Evolutionary conservation across 2,329 filamentous ascomycete genomes (phyloP).

Genomic region (Aaosphaeria arxii): DNA sequence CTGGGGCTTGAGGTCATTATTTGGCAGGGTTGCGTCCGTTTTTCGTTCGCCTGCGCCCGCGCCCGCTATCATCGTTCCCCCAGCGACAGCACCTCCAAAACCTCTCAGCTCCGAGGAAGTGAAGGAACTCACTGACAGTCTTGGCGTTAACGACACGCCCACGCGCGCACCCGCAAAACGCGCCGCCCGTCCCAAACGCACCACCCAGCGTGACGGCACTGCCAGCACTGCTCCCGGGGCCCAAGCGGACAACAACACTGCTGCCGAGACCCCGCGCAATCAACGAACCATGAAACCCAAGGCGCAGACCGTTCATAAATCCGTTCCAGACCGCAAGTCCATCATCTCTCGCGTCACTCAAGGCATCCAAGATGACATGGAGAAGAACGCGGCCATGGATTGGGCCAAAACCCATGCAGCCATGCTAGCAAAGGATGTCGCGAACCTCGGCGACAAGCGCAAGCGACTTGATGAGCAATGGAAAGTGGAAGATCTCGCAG

Average conservation of each 20-base stretch:
- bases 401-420: slow-evolving; percentile 25
- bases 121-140: neutral
- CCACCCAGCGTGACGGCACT: neutral
- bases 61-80: neutral
- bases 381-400: neutral
- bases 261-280: too few species aligned
- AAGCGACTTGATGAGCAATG: slow-evolving; percentile 23
- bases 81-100: neutral
- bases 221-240: too few species aligned
- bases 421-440: slow-evolving; percentile 11
- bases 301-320: neutral
- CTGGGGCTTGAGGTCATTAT: neutral
- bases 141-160: neutral
- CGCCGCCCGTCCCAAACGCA: neutral
- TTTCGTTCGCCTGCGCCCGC: neutral
- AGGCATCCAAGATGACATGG: neutral
- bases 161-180: neutral
- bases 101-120: neutral
- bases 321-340: neutral
- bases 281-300: neutral
- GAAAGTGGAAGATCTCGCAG: slow-evolving; percentile 20
- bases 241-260: too few species aligned
- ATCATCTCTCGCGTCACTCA: neutral
- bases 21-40: neutral
- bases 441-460: slow-evolving; percentile 24